These are phyloP conservation scores for Boletus rex-veris DNA, from an alignment of 768 basidiomycete genomes.

Conservation along the genomic window DNA sequence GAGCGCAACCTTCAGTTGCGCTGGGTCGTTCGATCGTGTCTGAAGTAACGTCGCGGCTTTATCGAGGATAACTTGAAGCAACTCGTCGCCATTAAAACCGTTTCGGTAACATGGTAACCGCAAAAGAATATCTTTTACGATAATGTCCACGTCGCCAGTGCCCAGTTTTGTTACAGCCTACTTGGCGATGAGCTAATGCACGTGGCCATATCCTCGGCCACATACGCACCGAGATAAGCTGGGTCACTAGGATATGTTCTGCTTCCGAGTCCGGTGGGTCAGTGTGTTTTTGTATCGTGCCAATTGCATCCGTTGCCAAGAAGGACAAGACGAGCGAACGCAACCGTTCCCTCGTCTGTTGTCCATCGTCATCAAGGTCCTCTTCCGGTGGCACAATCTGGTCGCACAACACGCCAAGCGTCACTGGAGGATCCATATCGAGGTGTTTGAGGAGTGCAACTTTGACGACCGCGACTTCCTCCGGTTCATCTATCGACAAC, in stretches of 20 bases:
- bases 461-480: conserved; percentile 61
- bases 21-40: conserved; percentile 27
- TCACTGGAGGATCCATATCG: conserved; percentile 56
- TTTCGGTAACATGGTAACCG: conserved; percentile 44
- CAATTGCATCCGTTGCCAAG: conserved; percentile 49
- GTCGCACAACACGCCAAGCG: conserved; percentile 66
- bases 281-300: conserved; percentile 43
- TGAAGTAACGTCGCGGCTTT: conserved; percentile 35
- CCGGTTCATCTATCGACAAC: conserved; percentile 53
- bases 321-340: conserved; percentile 59
- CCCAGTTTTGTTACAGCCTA: conserved; percentile 51
- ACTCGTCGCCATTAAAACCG: conserved; percentile 33
- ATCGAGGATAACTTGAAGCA: conserved; percentile 40
- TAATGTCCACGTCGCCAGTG: conserved; percentile 39
- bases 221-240: conserved; percentile 46
- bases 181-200: conserved; percentile 3
- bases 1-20: conserved; percentile 36
- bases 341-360: conserved; percentile 51
- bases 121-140: conserved; percentile 53
- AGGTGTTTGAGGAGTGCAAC: conserved; percentile 58
- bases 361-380: conserved; percentile 54
- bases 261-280: conserved; percentile 40
- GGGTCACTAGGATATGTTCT: conserved; percentile 46
- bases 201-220: not conserved
- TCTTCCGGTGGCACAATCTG: conserved; percentile 55